Percentiles rank a stretch among this genome's conserved stretches.
Evolutionary conservation across 148 eudicot species (phyloP).

Genomic region (Diospyros kaki): DNA sequence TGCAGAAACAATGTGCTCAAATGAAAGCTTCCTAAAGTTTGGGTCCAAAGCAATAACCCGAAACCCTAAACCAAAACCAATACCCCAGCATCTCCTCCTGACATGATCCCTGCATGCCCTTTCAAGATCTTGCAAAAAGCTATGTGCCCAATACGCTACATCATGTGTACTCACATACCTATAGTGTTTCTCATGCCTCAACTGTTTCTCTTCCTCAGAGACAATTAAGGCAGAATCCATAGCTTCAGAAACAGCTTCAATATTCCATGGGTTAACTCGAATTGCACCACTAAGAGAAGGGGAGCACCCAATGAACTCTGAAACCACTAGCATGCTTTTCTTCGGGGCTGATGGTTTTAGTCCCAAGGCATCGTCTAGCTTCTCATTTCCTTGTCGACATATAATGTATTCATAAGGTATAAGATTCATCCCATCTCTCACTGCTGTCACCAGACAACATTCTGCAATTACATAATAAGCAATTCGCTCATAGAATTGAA

Average conservation of each 20-base stretch:
- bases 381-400: conserved; percentile 63
- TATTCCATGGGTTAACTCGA: conserved; percentile 39
- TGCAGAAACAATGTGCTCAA: conserved; percentile 77
- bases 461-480: conserved; percentile 78
- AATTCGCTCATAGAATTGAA: conserved; percentile 70
- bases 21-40: conserved; percentile 69
- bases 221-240: conserved; percentile 65
- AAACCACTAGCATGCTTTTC: conserved; percentile 86
- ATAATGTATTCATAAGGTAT: conserved; percentile 83
- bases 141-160: conserved; percentile 82
- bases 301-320: conserved; percentile 24
- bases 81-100: conserved; percentile 78
- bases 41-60: conserved; percentile 78
- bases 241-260: conserved; percentile 71
- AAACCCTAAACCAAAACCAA: conserved; percentile 81
- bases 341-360: conserved; percentile 44
- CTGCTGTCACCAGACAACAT: conserved; percentile 84
- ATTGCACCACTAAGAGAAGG: too few relatives aligned
- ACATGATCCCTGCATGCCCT: conserved; percentile 76
- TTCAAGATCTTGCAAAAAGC: conserved; percentile 79
- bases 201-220: conserved; percentile 62
- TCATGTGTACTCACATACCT: conserved; percentile 78
- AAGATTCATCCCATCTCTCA: conserved; percentile 86
- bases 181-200: conserved; percentile 82
- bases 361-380: conserved; percentile 47